These are phyloP conservation scores for Rhododendron ovatum DNA, from an alignment of 148 eudicot genomes.

Conservation along the genomic window DNA sequence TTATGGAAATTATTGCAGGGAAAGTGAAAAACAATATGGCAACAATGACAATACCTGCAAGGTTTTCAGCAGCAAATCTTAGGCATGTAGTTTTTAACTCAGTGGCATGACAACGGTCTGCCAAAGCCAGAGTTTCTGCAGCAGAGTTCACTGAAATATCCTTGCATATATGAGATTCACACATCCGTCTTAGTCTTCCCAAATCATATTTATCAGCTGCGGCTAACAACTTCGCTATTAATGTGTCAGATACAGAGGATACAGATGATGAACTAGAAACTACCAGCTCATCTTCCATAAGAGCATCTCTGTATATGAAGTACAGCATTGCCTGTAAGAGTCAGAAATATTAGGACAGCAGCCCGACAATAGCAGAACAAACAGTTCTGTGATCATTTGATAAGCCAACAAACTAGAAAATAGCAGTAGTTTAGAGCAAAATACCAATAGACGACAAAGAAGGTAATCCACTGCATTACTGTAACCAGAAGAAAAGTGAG, in stretches of 20 bases:
- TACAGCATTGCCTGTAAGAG: conserved; percentile 74
- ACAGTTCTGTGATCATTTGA: neutral
- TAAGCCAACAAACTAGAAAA: neutral
- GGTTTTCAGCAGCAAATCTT: conserved; percentile 84
- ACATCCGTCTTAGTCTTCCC: conserved; percentile 66
- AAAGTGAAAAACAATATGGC: neutral
- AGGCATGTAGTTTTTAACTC: conserved; percentile 76
- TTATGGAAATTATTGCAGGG: neutral
- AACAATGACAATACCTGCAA: conserved; percentile 50
- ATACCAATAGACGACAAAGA: neutral
- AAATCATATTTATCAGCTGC: conserved; percentile 81
- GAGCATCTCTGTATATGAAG: conserved; percentile 71
- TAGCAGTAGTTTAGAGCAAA: neutral
- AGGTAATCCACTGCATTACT: neutral
- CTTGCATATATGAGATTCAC: conserved; percentile 79
- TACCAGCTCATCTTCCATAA: conserved; percentile 46
- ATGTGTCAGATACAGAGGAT: conserved; percentile 41
- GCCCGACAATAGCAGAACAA: neutral
- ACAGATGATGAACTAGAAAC: conserved; percentile 40
- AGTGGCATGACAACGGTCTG: conserved; percentile 58
- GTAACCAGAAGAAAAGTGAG: neutral
- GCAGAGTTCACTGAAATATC: conserved; percentile 67
- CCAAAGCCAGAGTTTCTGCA: conserved; percentile 54
- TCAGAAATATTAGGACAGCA: conserved; percentile 6
- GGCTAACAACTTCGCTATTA: conserved; percentile 60